phyloP scores from a whole-genome alignment of 2,329 filamentous ascomycete species.

The Clarireedia monteithiana region DNA sequence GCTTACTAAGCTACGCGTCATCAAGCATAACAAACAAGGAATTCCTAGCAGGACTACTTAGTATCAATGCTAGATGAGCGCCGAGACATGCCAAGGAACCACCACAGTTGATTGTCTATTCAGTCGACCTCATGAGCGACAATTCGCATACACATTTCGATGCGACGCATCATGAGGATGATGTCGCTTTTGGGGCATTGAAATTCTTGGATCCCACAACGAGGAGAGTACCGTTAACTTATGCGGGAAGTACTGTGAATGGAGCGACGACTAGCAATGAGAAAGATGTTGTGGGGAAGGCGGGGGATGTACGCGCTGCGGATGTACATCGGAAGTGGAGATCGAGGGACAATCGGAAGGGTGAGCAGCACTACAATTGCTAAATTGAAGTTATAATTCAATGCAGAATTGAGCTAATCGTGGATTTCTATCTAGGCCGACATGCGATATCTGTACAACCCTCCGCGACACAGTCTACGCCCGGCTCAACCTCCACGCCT shows the following conservation, averaged over 20 bases:
- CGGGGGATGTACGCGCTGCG: slow-evolving; percentile 17
- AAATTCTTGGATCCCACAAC: slow-evolving; percentile 42
- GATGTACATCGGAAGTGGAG: slow-evolving; percentile 33
- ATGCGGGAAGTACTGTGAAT: too few relatives aligned
- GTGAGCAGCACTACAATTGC: slow-evolving; percentile 14
- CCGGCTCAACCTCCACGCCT: slow-evolving; percentile 26
- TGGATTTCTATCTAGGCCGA: slow-evolving; percentile 22
- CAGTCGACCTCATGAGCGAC: not conserved
- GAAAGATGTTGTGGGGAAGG: too few relatives aligned
- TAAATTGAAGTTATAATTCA: not conserved
- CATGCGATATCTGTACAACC: slow-evolving; percentile 33
- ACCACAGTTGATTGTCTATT: too few relatives aligned
- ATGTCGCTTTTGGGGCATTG: slow-evolving; percentile 33
- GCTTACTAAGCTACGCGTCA: too few relatives aligned
- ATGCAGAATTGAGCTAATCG: not conserved
- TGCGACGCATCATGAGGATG: slow-evolving; percentile 2
- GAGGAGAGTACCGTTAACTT: slow-evolving; percentile 10
- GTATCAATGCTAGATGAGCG: too few relatives aligned
- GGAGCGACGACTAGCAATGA: too few relatives aligned
- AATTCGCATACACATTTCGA: not conserved
- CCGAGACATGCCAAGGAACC: too few relatives aligned
- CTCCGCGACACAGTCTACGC: slow-evolving; percentile 7
- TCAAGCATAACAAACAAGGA: too few relatives aligned
- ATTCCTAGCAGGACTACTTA: too few relatives aligned
- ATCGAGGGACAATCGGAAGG: slow-evolving; percentile 40